These are phyloP conservation scores for Cylindricascospora bacillispora DNA, from an alignment of 1,139 yeast genomes.

Conservation along the genomic window DNA sequence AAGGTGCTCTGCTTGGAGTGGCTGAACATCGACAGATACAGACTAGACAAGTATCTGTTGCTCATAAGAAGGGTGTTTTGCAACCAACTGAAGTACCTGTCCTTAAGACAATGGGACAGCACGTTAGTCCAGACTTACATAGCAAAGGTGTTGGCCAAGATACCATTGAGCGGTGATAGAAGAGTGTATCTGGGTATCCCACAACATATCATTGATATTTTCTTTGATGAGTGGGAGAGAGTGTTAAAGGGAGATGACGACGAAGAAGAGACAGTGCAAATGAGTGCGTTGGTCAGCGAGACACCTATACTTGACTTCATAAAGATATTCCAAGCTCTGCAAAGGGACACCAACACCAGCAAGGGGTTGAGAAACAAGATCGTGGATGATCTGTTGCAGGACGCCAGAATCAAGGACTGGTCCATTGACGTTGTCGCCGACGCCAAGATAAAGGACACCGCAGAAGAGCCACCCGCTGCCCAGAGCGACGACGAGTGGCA, in stretches of 20 bases:
- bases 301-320: conserved; percentile 47
- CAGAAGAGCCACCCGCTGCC: conserved; percentile 19
- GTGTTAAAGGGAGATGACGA: conserved; percentile 38
- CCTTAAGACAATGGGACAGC: conserved; percentile 43
- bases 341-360: conserved; percentile 33
- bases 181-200: conserved; percentile 66
- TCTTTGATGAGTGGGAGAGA: conserved; percentile 70
- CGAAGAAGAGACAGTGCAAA: conserved; percentile 23
- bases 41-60: conserved; percentile 75
- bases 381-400: conserved; percentile 51
- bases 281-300: conserved; percentile 22
- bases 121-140: conserved; percentile 35
- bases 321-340: conserved; percentile 44
- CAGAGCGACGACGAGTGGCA: conserved; percentile 37
- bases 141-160: conserved; percentile 29
- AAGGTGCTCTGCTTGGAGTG: conserved; percentile 67
- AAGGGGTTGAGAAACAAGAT: conserved; percentile 59
- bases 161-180: conserved; percentile 45
- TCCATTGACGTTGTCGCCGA: conserved; percentile 31
- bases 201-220: conserved; percentile 74
- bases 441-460: conserved; percentile 20
- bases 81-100: conserved; percentile 48
- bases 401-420: conserved; percentile 55
- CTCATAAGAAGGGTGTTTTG: conserved; percentile 66
- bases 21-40: conserved; percentile 74